Base-by-base conservation (phyloP, 257 asterid species). In the Fraxinus anomala region DNA sequence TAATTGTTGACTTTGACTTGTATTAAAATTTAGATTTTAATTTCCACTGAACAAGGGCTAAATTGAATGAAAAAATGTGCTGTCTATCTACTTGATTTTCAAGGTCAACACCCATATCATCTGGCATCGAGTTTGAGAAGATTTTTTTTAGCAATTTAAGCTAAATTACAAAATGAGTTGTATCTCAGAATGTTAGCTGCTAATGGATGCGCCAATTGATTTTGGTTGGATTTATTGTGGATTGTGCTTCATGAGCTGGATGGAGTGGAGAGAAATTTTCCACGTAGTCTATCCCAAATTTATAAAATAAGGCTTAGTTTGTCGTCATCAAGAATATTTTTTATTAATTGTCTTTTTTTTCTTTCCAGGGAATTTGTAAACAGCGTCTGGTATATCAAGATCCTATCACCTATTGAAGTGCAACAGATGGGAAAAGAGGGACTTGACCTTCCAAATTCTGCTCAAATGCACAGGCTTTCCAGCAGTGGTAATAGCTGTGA, bases 381-480 rank as follows among this genome's bases (percentile, higher is more conserved):
- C 84, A 94, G 47, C 40, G 98, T 94, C 19, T 88, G 92, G 94
- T 90, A 88, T 79, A 92, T 94, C 91, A 94, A 92, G 91, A 94
- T 94, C 73, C 92, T 94, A 65, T 92, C 97, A 70, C 97, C 99
- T 5, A 83, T 75, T 17, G 97, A 94, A 85, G 97, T 92, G 89
- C 97, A 92, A 78, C 99, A 94, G 79, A 91, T 94, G 98, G 95
- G 94, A 68, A 94, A 89, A 86, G 95, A 87, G 10, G 95, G 97
- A 69, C 89, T 90, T 39, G 85, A 83, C 79, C 97, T 90, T 79
- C 92, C 95, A 11, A 86, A 85, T 76, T 80, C 91, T 5, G 85
- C 68, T 85, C 81, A 85, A 40, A 40, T 79, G 16, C 86, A 85
- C 4, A 88, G 87, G 70, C 87, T 88, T 83, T 85, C 90, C 1